Percentiles rank a stretch among this genome's conserved stretches.
Conservation (phyloP, 192 early-diverging fungal species). For the Backusella mclennaniae region DNA sequence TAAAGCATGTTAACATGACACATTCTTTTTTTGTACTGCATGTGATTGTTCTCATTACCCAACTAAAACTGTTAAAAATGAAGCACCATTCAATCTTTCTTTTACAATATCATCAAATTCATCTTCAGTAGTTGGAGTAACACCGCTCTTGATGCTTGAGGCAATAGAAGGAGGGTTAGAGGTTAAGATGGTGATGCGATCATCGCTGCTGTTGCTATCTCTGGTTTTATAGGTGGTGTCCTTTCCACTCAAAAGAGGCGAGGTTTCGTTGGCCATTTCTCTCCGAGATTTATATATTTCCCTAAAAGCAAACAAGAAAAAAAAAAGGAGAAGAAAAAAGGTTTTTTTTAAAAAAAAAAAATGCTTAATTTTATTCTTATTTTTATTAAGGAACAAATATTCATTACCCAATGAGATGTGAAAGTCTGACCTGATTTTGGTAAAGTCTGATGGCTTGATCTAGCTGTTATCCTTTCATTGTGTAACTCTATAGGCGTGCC, state of each 20-base stretch:
- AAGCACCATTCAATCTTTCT: constrained; percentile 14
- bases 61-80: constrained; percentile 12
- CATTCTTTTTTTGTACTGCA: background rate
- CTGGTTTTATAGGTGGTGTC: background rate
- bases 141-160: background rate
- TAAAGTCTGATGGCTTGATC: background rate
- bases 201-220: background rate
- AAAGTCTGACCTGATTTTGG: background rate
- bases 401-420: background rate
- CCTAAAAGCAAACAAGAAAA: background rate
- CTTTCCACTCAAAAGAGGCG: constrained; percentile 4
- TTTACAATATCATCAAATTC: constrained; percentile 12
- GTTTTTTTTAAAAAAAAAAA: background rate
- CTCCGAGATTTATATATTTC: background rate
- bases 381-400: background rate
- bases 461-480: background rate
- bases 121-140: background rate
- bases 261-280: constrained; percentile 13
- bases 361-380: background rate
- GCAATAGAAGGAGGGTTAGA: background rate
- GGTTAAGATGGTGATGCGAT: background rate
- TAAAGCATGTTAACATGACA: background rate
- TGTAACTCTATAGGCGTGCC: background rate
- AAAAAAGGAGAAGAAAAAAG: background rate
- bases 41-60: background rate